A percentile compares a stretch with the other conserved stretches of the same genome.
phyloP scores from a whole-genome alignment of 352 stramenopile genomes.

The Phytopythium aichiense region DNA sequence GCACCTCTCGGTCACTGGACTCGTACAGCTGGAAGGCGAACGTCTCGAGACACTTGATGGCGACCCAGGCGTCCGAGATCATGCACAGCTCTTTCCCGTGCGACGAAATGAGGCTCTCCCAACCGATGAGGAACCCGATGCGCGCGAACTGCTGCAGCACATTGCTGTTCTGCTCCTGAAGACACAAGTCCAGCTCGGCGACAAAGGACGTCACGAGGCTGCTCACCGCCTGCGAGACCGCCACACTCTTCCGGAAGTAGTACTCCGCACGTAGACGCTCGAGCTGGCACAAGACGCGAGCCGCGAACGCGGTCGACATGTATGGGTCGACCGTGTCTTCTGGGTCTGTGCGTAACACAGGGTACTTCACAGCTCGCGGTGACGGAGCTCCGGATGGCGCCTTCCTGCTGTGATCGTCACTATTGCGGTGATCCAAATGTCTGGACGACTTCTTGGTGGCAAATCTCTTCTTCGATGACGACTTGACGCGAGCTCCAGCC shows the following conservation, averaged over 20 bases:
- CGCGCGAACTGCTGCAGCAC: conserved; percentile 67
- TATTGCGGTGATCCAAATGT: conserved; percentile 36
- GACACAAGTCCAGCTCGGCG: conserved; percentile 66
- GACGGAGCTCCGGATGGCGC: conserved; percentile 1
- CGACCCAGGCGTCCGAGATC: conserved; percentile 90
- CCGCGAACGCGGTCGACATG: conserved; percentile 53
- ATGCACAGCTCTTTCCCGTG: conserved; percentile 95
- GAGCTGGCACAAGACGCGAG: conserved; percentile 56
- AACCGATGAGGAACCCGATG: conserved; percentile 90
- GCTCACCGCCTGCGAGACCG: conserved; percentile 80
- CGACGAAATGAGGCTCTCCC: conserved; percentile 94
- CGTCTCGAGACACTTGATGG: conserved; percentile 84
- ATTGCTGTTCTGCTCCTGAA: conserved; percentile 50
- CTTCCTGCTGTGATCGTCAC: conserved; percentile 24
- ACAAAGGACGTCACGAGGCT: conserved; percentile 80
- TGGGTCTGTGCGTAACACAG: conserved; percentile 52
- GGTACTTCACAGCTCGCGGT: conserved; percentile 52
- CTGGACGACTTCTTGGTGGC: conserved; percentile 37
- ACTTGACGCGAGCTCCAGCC: conserved; percentile 48
- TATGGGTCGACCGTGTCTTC: conserved; percentile 51
- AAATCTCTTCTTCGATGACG: conserved; percentile 37
- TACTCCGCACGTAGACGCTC: conserved; percentile 80
- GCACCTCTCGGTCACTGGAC: conserved; percentile 32
- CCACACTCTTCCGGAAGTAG: conserved; percentile 79
- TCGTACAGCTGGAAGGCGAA: conserved; percentile 81